Percentiles rank a stretch among this genome's conserved stretches.
These are phyloP conservation scores for Lathyrus oleraceus DNA, from an alignment of 306 rosid genomes.

Conservation along the genomic window DNA sequence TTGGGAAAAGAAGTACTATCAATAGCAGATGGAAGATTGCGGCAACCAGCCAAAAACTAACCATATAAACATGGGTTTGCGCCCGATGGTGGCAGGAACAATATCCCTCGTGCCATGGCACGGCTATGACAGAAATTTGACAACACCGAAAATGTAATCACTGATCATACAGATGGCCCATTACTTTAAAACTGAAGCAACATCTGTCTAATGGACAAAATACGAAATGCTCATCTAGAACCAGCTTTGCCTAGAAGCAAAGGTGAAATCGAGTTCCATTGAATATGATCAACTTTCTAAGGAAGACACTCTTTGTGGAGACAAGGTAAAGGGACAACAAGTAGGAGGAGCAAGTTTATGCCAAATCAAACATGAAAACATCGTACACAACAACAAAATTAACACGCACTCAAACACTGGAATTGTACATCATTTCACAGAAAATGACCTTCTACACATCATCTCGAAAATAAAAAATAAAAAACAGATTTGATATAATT, in stretches of 20 bases:
- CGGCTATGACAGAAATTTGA: background rate
- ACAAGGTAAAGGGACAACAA: no score
- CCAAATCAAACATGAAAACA: background rate
- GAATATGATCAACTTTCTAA: no score
- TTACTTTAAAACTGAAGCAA: no score
- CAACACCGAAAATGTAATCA: background rate
- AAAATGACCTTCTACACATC: slow-evolving; percentile 8
- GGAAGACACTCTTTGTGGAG: no score
- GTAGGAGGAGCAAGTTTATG: background rate
- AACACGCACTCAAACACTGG: background rate
- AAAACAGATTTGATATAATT: background rate
- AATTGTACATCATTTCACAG: background rate
- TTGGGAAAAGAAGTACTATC: background rate
- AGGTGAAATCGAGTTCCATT: no score
- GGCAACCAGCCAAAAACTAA: background rate
- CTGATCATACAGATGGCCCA: background rate
- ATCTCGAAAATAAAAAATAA: background rate
- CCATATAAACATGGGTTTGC: background rate
- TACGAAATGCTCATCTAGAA: no score
- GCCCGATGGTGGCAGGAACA: background rate
- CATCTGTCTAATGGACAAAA: no score
- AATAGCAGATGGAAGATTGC: background rate
- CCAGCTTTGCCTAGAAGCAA: no score
- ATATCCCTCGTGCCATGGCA: background rate
- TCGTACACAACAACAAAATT: slow-evolving; percentile 8